Percentiles rank a stretch among this genome's conserved stretches.
Evolutionary conservation across 192 early-diverging fungal species (phyloP).

Genomic region (Funneliformis geosporum): DNA sequence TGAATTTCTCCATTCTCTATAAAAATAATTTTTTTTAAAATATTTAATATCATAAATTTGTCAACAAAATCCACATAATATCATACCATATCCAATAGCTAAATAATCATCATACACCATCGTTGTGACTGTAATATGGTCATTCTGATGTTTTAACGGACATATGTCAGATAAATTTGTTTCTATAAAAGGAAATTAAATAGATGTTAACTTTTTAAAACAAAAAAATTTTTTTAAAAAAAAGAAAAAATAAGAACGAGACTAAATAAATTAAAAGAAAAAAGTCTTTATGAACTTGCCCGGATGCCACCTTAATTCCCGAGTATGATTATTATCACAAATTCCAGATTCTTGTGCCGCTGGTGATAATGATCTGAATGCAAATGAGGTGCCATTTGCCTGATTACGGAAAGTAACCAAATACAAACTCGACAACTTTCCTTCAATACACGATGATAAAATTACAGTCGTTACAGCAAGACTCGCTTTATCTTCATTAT

Average conservation of each 20-base stretch:
- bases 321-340: background rate
- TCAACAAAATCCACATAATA: background rate
- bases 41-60: background rate
- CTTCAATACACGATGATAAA: background rate
- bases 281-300: background rate
- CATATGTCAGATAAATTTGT: constrained; percentile 40
- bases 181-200: constrained; percentile 7
- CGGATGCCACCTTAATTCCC: constrained; percentile 6
- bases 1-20: constrained; percentile 65
- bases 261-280: background rate
- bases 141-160: constrained; percentile 29
- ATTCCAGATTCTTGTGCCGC: background rate
- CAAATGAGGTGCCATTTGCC: background rate
- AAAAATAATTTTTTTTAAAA: background rate
- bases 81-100: constrained; percentile 68
- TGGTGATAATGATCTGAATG: constrained; percentile 21
- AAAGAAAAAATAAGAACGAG: background rate
- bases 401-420: constrained; percentile 23
- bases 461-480: constrained; percentile 13
- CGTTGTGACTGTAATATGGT: constrained; percentile 48
- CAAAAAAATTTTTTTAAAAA: too few relatives aligned
- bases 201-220: background rate
- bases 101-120: constrained; percentile 58
- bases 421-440: constrained; percentile 20
- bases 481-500: background rate